phyloP scores from a whole-genome alignment of 2,329 filamentous ascomycete species.

The Aspergillus sp. region DNA sequence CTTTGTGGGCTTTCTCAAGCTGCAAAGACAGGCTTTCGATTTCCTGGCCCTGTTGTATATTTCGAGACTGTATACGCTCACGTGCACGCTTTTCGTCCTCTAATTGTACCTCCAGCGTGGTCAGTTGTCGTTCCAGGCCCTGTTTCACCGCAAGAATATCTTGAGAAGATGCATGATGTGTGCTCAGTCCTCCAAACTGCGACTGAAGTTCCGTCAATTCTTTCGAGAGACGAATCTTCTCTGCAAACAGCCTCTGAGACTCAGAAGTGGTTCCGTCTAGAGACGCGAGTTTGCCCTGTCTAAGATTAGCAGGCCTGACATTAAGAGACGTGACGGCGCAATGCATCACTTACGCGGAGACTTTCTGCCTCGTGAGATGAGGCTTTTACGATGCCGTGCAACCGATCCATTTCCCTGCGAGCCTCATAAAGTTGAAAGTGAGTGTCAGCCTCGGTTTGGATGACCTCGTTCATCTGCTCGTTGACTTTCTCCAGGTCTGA shows the following conservation, averaged over 20 bases:
- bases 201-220: constrained; percentile 52
- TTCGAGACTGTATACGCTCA: constrained; percentile 45
- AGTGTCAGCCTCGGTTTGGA: constrained; percentile 35
- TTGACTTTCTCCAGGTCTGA: constrained; percentile 53
- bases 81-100: constrained; percentile 70
- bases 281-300: constrained; percentile 61
- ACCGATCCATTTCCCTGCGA: constrained; percentile 37
- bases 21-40: constrained; percentile 33
- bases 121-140: constrained; percentile 67
- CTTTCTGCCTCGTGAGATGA: constrained; percentile 49
- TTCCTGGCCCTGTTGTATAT: constrained; percentile 31
- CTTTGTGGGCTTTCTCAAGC: constrained; percentile 42
- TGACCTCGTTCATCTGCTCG: constrained; percentile 44
- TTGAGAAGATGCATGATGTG: constrained; percentile 55
- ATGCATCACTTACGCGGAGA: constrained; percentile 41
- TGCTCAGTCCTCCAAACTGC: constrained; percentile 54
- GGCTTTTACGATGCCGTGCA: constrained; percentile 32
- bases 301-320: constrained; percentile 3
- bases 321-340: not conserved
- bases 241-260: constrained; percentile 59
- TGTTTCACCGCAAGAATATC: constrained; percentile 69
- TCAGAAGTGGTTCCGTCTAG: constrained; percentile 60
- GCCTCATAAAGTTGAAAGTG: constrained; percentile 44
- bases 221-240: constrained; percentile 54
- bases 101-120: constrained; percentile 68